Percentiles rank a stretch among this genome's conserved stretches.
These are phyloP conservation scores for Boletus reticulatus DNA, from an alignment of 768 basidiomycete genomes.

Conservation along the genomic window DNA sequence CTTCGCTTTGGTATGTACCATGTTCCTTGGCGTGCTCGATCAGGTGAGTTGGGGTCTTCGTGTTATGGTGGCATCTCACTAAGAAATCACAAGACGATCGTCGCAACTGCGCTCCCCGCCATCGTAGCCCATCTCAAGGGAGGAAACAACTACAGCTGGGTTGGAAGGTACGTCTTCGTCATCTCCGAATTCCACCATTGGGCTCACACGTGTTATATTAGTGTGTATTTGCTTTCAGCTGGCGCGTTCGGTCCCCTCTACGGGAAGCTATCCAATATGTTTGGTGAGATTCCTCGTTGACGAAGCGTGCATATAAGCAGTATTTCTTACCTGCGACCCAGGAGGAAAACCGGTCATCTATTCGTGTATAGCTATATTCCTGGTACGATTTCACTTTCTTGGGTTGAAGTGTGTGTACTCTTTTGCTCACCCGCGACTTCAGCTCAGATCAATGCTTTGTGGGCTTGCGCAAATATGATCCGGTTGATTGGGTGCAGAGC, in stretches of 20 bases:
- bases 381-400: conserved; percentile 42
- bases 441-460: conserved; percentile 79
- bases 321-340: conserved; percentile 11
- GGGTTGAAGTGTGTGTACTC: background rate
- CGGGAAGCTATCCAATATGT: conserved; percentile 69
- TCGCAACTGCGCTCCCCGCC: conserved; percentile 69
- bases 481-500: conserved; percentile 78
- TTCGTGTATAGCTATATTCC: conserved; percentile 57
- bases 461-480: conserved; percentile 74
- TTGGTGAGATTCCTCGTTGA: conserved; percentile 24
- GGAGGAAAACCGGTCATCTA: conserved; percentile 75
- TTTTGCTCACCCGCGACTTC: conserved; percentile 2
- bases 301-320: background rate
- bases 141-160: conserved; percentile 66
- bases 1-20: conserved; percentile 24
- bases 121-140: conserved; percentile 63
- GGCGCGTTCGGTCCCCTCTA: conserved; percentile 68
- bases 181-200: background rate
- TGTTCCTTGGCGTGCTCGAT: conserved; percentile 47
- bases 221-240: conserved; percentile 74
- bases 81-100: conserved; percentile 46
- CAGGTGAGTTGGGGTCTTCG: conserved; percentile 37
- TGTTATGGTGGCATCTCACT: background rate
- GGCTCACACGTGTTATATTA: conserved; percentile 19
- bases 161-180: conserved; percentile 48